Evolutionary conservation across 2,329 filamentous ascomycete genomes (phyloP), one percentile per base, ranked within the genome.

Genomic region (Arachnomyces sp.): DNA sequence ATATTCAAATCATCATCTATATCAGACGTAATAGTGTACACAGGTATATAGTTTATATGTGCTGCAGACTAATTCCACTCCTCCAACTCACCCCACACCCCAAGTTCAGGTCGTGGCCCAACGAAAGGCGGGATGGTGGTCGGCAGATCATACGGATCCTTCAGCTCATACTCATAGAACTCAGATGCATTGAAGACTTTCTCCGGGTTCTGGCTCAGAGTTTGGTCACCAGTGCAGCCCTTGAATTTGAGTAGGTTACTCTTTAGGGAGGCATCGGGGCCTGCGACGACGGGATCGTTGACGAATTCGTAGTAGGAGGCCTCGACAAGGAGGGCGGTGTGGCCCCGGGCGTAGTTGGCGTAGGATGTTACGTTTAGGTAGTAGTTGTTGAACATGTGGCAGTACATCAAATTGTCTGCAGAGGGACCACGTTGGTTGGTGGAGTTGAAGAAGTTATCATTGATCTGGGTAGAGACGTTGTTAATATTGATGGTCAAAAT

Each of bases 401-500:
- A 25, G 21, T 25, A 25, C 21, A 25, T 25, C 5, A 25, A 9
- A 36, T 51, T 52, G 38, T 52, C 50, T 14, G 50, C 50, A 11
- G 47, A 50, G 16, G 49, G 49, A 31, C 47, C 48, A 13, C 49
- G 45, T 34, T 48, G 47, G 30, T 45, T 45, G 29, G 50, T 49
- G 32, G 43, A 44, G 38, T 50, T 45, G 47, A 51, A 52, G 42
- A 46, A 52, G 44, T 49, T 51, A 43, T 52, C 43, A 31, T 52
- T 45, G 31, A 52, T 52, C 35, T 37, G 7, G 35, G 28, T 17
- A 13, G 15, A 28, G n/a, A n/a, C n/a, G 28, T 3, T 30, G 15
- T 28, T 13, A 37, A 7, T 25, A n/a, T 28, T 17, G 1, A 28
- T 28, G n/a, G 35, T 28, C 21, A 16, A 7, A 5, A n/a, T 9